These are phyloP conservation scores for Penicillium frequentans DNA, from an alignment of 2,329 filamentous ascomycete species.

Conservation along the genomic window DNA sequence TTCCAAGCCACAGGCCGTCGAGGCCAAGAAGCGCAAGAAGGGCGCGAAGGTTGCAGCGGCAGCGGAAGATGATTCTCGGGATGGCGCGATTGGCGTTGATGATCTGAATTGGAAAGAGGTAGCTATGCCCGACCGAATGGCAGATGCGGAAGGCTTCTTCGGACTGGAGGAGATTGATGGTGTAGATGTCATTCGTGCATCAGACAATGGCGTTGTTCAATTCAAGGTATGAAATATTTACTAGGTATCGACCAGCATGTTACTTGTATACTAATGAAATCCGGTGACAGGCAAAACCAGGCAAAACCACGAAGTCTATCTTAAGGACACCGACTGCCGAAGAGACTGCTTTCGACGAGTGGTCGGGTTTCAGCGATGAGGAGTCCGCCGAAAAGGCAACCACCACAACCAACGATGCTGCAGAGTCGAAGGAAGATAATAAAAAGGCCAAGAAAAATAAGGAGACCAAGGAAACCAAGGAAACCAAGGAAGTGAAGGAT, in stretches of 20 bases:
- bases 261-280: not conserved
- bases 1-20: constrained; percentile 25
- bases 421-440: constrained; percentile 19
- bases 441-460: constrained; percentile 23
- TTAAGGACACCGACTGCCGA: constrained; percentile 24
- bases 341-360: constrained; percentile 53
- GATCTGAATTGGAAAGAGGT: constrained; percentile 65
- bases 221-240: constrained; percentile 37
- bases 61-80: constrained; percentile 20
- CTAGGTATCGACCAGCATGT: not conserved
- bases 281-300: constrained; percentile 32
- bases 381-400: constrained; percentile 28
- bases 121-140: constrained; percentile 69
- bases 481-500: constrained; percentile 7
- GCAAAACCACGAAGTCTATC: constrained; percentile 34
- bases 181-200: constrained; percentile 73
- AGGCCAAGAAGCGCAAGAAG: constrained; percentile 40
- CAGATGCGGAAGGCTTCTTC: constrained; percentile 92
- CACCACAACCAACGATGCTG: constrained; percentile 6
- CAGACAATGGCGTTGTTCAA: constrained; percentile 52
- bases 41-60: constrained; percentile 16
- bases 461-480: constrained; percentile 18
- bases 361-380: constrained; percentile 64
- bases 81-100: constrained; percentile 44
- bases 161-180: constrained; percentile 89